These are phyloP conservation scores for Aspergillus asperescens DNA, from an alignment of 495 filamentous ascomycete species.

Conservation along the genomic window DNA sequence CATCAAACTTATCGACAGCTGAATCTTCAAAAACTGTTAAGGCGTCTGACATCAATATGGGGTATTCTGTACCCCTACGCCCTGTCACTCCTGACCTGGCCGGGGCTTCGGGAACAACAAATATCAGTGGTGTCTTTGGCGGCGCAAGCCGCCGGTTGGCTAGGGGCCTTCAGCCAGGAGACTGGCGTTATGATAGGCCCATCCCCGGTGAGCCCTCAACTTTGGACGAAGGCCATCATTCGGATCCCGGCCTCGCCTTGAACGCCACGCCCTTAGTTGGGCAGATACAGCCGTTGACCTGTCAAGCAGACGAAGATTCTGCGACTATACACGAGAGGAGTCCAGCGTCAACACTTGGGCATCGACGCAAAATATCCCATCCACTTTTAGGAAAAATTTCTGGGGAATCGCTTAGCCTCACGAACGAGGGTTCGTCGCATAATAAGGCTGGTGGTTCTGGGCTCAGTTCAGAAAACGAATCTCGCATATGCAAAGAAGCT, in stretches of 20 bases:
- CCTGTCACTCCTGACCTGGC: slow-evolving; percentile 41
- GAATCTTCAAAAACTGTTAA: slow-evolving; percentile 58
- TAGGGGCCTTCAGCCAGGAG: slow-evolving; percentile 45
- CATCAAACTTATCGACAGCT: slow-evolving; percentile 56
- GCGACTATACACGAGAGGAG: slow-evolving; percentile 11
- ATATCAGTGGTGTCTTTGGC: slow-evolving; percentile 52
- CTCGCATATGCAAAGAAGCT: slow-evolving; percentile 17
- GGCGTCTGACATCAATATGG: slow-evolving; percentile 29
- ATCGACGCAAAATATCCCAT: slow-evolving; percentile 38
- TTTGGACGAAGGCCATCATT: slow-evolving; percentile 55
- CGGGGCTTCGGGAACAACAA: slow-evolving; percentile 44
- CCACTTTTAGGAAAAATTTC: slow-evolving; percentile 34
- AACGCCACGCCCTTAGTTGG: slow-evolving; percentile 60
- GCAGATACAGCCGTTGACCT: slow-evolving; percentile 48
- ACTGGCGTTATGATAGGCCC: slow-evolving; percentile 44
- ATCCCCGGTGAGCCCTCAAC: slow-evolving; percentile 53
- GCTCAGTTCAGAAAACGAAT: slow-evolving; percentile 7
- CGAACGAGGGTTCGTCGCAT: slow-evolving; percentile 38
- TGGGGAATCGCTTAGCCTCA: slow-evolving; percentile 42
- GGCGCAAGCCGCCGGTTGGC: slow-evolving; percentile 49
- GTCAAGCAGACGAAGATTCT: slow-evolving; percentile 36
- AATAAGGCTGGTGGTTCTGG: slow-evolving; percentile 32
- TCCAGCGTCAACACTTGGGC: slow-evolving; percentile 20
- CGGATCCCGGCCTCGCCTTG: slow-evolving; percentile 57
- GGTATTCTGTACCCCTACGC: slow-evolving; percentile 31